Percentiles rank a stretch among this genome's conserved stretches.
Conservation (phyloP, 2,329 filamentous ascomycete species). For the Microdochium bolleyi region DNA sequence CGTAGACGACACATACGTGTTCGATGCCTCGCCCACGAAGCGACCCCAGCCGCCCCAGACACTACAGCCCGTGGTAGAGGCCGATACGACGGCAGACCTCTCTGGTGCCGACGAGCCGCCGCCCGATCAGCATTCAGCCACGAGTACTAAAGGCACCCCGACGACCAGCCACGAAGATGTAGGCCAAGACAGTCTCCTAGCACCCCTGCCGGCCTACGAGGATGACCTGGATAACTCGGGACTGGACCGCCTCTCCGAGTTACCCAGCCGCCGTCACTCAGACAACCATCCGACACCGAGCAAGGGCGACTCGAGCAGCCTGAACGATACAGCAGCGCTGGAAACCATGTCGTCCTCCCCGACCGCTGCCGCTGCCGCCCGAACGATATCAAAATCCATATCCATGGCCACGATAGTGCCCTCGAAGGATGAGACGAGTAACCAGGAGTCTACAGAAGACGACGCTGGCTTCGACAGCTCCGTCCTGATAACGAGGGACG, state of each 20-base stretch:
- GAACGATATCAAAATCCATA: conserved; percentile 41
- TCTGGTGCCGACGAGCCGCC: neutral
- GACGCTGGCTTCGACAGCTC: conserved; percentile 13
- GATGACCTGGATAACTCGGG: neutral
- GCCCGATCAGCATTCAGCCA: too few relatives aligned
- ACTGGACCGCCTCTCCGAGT: neutral
- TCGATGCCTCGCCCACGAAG: conserved; percentile 35
- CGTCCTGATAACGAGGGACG: conserved; percentile 20
- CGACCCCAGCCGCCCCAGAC: conserved; percentile 7
- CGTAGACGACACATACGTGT: conserved; percentile 52
- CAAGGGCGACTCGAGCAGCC: conserved; percentile 17
- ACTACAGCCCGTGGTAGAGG: neutral
- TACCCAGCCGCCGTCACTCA: neutral
- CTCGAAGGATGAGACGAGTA: conserved; percentile 1
- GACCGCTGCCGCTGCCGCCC: conserved; percentile 44
- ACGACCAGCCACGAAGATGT: neutral
- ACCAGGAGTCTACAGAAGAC: conserved; percentile 10
- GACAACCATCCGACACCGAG: conserved; percentile 4
- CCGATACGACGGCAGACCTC: neutral
- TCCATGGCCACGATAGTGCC: conserved; percentile 14
- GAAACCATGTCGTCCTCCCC: conserved; percentile 50
- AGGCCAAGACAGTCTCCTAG: neutral
- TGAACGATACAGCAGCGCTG: conserved; percentile 39
- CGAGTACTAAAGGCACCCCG: neutral
- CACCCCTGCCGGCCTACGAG: neutral